Conservation (phyloP, 768 basidiomycete genomes). For the Tulasnella sp. region DNA sequence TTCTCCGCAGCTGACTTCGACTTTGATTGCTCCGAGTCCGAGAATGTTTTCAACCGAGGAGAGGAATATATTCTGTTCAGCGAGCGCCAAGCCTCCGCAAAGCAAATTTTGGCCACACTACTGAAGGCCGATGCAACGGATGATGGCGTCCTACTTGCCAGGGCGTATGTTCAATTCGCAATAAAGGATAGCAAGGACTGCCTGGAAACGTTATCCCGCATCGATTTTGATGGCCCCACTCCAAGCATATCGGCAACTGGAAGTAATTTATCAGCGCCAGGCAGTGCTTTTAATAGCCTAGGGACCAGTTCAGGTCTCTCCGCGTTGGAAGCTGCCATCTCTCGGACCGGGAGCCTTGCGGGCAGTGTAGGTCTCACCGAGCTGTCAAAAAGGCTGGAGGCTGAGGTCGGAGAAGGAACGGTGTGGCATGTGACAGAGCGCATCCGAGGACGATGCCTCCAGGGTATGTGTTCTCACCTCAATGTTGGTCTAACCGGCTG, state of each 20-base stretch:
- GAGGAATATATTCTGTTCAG: slow-evolving; percentile 57
- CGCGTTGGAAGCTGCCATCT: slow-evolving; percentile 30
- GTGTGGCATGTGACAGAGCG: slow-evolving; percentile 71
- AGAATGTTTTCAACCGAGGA: slow-evolving; percentile 47
- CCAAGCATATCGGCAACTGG: background rate
- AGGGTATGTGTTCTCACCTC: slow-evolving; percentile 46
- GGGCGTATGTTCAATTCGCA: slow-evolving; percentile 81
- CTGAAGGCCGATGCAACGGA: slow-evolving; percentile 52
- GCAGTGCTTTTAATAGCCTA: slow-evolving; percentile 19
- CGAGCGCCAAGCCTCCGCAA: slow-evolving; percentile 58
- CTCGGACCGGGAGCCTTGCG: slow-evolving; percentile 30
- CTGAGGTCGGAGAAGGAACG: slow-evolving; percentile 62
- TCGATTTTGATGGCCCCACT: slow-evolving; percentile 48
- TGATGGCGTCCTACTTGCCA: slow-evolving; percentile 49
- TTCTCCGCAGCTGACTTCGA: slow-evolving; percentile 52
- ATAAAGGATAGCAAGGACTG: slow-evolving; percentile 63
- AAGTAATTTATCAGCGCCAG: slow-evolving; percentile 8
- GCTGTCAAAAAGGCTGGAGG: slow-evolving; percentile 29
- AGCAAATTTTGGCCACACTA: slow-evolving; percentile 52
- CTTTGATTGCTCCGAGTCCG: slow-evolving; percentile 45
- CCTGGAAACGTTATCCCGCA: slow-evolving; percentile 53
- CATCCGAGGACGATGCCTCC: slow-evolving; percentile 69
- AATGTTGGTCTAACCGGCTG: slow-evolving; percentile 5
- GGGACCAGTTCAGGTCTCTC: slow-evolving; percentile 26
- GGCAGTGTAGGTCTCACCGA: slow-evolving; percentile 32